Evolutionary conservation across 768 basidiomycete genomes (phyloP).

Genomic region (Chalciporus sphaerocephalus): DNA sequence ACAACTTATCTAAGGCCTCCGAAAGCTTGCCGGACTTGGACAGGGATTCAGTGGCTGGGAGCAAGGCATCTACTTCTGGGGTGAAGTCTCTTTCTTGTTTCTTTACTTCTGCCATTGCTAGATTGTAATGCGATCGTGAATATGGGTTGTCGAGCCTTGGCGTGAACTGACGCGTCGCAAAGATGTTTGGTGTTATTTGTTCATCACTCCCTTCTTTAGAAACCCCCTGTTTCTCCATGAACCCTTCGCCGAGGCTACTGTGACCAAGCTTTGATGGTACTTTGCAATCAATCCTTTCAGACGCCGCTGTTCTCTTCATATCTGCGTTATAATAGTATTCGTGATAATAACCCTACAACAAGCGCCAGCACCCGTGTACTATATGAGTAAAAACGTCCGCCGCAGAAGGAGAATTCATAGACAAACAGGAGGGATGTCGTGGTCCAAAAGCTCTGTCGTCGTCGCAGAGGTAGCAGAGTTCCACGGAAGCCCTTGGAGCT

Average conservation of each 20-base stretch:
- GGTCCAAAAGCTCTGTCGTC: conserved; percentile 26
- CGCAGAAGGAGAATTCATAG: conserved; percentile 41
- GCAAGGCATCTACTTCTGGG: conserved; percentile 69
- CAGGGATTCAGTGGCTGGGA: conserved; percentile 62
- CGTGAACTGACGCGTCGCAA: conserved; percentile 59
- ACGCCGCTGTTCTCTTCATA: conserved; percentile 25
- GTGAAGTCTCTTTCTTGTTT: conserved; percentile 88
- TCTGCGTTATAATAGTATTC: conserved; percentile 35
- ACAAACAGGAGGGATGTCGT: conserved; percentile 45
- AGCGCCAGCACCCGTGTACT: conserved; percentile 44
- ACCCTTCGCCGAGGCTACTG: too few relatives aligned
- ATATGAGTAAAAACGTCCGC: conserved; percentile 40
- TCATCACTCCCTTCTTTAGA: conserved; percentile 14
- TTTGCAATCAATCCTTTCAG: conserved; percentile 27
- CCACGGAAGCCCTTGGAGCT: conserved; percentile 23
- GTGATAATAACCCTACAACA: conserved; percentile 41
- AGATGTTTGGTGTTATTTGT: conserved; percentile 44
- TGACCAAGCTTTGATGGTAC: neutral
- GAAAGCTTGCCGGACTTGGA: conserved; percentile 82
- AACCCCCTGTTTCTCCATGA: conserved; percentile 23
- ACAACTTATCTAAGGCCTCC: conserved; percentile 85
- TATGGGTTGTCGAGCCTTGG: conserved; percentile 32
- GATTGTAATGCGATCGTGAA: conserved; percentile 37
- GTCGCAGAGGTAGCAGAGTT: conserved; percentile 20
- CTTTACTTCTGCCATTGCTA: conserved; percentile 73